These are phyloP conservation scores for Monilinia polystroma DNA, from an alignment of 2,329 filamentous ascomycete species.

Conservation along the genomic window DNA sequence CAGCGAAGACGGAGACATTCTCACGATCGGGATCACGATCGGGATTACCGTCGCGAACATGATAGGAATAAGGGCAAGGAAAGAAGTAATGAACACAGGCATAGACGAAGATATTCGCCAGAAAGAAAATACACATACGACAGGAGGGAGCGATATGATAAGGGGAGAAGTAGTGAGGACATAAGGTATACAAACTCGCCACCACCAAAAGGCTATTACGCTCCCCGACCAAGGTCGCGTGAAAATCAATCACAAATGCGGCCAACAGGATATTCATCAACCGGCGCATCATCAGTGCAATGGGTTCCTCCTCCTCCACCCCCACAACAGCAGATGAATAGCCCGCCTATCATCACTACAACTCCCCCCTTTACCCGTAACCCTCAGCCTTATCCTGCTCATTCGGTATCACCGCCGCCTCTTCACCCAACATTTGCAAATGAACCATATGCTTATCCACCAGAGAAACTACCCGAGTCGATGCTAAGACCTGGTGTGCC, in stretches of 20 bases:
- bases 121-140: slow-evolving; percentile 16
- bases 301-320: slow-evolving; percentile 21
- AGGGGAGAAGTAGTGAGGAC: slow-evolving; percentile 19
- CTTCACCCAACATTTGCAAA: slow-evolving; percentile 17
- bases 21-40: not conserved
- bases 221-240: slow-evolving; percentile 1
- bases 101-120: slow-evolving; percentile 10
- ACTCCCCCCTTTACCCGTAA: not conserved
- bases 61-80: slow-evolving; percentile 1
- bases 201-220: slow-evolving; percentile 7
- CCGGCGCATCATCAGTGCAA: not conserved
- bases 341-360: slow-evolving; percentile 7
- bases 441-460: slow-evolving; percentile 20
- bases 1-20: slow-evolving; percentile 19
- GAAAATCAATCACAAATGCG: not conserved
- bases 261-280: not conserved
- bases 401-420: not conserved
- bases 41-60: not conserved
- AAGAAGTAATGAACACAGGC: slow-evolving; percentile 16
- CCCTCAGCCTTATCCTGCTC: not conserved
- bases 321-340: slow-evolving; percentile 13
- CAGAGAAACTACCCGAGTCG: slow-evolving; percentile 20
- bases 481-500: slow-evolving; percentile 8
- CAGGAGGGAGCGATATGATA: slow-evolving; percentile 13
- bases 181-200: slow-evolving; percentile 14